Conservation (phyloP, 2,329 filamentous ascomycete species). For the Madurella mycetomatis region DNA sequence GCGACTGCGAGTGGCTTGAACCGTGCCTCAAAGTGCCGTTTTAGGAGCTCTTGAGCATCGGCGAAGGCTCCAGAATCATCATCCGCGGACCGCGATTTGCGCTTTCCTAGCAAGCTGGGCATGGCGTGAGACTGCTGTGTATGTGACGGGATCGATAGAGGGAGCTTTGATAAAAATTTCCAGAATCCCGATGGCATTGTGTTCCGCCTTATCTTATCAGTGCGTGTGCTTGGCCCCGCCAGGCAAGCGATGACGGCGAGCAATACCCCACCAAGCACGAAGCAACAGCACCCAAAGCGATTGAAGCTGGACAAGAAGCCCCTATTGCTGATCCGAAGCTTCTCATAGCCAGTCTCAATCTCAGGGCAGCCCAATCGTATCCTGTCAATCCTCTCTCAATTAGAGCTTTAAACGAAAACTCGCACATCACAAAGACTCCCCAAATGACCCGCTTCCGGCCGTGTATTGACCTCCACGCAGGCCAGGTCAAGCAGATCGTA, state of each 20-base stretch:
- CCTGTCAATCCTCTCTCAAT: slow-evolving; percentile 8
- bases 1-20: slow-evolving; percentile 64
- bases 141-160: not conserved
- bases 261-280: not conserved
- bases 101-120: slow-evolving; percentile 46
- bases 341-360: not conserved
- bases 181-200: not conserved
- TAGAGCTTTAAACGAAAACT: not conserved
- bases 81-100: slow-evolving; percentile 37
- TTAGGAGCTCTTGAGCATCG: slow-evolving; percentile 70
- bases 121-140: slow-evolving; percentile 28
- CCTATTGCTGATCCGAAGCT: no score
- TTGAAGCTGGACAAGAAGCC: no score
- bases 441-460: slow-evolving; percentile 84
- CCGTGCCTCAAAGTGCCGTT: slow-evolving; percentile 79
- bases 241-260: not conserved
- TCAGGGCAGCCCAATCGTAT: slow-evolving; percentile 10
- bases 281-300: not conserved
- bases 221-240: not conserved
- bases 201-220: slow-evolving; percentile 9
- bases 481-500: slow-evolving; percentile 97
- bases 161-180: slow-evolving; percentile 1
- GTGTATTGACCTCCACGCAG: slow-evolving; percentile 96
- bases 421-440: not conserved
- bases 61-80: slow-evolving; percentile 32